Evolutionary conservation across 768 basidiomycete species (phyloP).

Genomic region (Clathrus columnatus): DNA sequence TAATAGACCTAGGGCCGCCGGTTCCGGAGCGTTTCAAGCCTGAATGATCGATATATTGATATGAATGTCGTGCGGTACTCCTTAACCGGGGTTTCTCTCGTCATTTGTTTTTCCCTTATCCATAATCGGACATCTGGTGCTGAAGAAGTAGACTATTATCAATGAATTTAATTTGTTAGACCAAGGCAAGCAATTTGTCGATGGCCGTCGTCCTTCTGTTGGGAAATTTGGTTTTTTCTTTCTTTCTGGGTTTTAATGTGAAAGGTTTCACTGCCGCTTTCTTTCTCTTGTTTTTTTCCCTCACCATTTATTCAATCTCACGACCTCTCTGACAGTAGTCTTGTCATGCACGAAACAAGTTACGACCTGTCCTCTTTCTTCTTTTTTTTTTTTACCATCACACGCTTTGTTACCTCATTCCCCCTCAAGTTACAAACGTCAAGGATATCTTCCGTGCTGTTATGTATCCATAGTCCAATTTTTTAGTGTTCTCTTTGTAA

Average conservation of each 20-base stretch:
- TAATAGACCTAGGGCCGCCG: background rate
- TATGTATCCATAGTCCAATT: constrained; percentile 11
- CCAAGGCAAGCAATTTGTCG: too few relatives aligned
- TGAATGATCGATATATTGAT: background rate
- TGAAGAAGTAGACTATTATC: too few relatives aligned
- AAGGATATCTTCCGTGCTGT: background rate
- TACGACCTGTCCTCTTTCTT: constrained; percentile 25
- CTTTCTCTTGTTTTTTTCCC: constrained; percentile 12
- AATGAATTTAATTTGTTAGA: too few relatives aligned
- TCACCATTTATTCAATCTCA: constrained; percentile 12
- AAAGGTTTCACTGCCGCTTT: constrained; percentile 5
- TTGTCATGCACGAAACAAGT: constrained; percentile 51
- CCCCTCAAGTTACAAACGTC: background rate
- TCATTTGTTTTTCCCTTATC: background rate
- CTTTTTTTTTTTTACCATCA: background rate
- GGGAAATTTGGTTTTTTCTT: too few relatives aligned
- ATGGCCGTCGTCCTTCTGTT: too few relatives aligned
- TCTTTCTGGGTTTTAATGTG: background rate
- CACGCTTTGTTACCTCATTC: background rate
- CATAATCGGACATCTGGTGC: too few relatives aligned
- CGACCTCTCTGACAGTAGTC: constrained; percentile 25
- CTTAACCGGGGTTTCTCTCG: too few relatives aligned
- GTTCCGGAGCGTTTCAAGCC: background rate
- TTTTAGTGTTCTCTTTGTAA: constrained; percentile 5
- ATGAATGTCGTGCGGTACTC: background rate